Evolutionary conservation across 345 rosid genomes (phyloP).

Genomic region (Eutrema japonicum): DNA sequence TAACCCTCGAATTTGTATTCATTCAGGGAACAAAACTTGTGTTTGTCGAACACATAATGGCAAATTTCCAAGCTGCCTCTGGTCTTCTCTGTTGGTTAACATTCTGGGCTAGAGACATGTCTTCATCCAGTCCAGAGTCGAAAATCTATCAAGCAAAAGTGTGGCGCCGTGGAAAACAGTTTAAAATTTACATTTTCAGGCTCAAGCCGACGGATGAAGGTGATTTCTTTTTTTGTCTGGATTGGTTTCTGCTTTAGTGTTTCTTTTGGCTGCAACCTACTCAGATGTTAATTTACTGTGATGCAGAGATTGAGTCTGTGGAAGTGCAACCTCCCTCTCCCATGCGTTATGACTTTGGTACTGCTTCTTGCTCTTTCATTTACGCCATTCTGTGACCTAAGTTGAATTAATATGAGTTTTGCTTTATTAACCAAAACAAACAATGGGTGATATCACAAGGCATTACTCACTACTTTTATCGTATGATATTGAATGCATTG

Average conservation of each 20-base stretch:
- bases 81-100: too few relatives aligned
- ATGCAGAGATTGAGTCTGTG: constrained; percentile 2
- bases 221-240: neutral
- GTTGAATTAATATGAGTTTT: neutral
- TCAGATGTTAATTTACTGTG: neutral
- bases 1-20: too few relatives aligned
- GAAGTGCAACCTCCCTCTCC: constrained; percentile 6
- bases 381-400: neutral
- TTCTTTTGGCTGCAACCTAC: neutral
- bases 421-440: neutral
- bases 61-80: too few relatives aligned
- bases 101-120: too few relatives aligned
- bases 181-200: neutral
- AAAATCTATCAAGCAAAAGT: too few relatives aligned
- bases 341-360: neutral
- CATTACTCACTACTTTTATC: neutral
- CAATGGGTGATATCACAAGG: neutral
- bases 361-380: neutral
- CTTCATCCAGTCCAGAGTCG: too few relatives aligned
- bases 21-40: too few relatives aligned
- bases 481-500: neutral
- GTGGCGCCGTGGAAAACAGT: too few relatives aligned
- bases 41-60: too few relatives aligned
- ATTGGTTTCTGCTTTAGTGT: neutral
- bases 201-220: constrained; percentile 16